Evolutionary conservation across 371 early-diverging fungal genomes (phyloP).

Genomic region (Actinomucor elegans): DNA sequence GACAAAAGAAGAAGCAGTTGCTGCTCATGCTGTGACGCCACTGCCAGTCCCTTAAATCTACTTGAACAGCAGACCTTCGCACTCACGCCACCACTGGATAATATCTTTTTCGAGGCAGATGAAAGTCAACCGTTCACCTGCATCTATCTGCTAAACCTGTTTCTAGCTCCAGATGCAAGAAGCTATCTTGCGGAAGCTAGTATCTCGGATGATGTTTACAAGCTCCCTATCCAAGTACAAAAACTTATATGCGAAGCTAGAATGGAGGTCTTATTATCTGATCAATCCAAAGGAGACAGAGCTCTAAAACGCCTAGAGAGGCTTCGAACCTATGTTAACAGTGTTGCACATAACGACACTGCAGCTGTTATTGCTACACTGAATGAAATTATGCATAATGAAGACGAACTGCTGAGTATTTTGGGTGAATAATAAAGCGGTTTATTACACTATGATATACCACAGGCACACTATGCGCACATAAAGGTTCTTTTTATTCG

Average conservation of each 20-base stretch:
- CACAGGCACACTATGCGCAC: too few relatives aligned
- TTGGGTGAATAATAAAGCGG: slow-evolving; percentile 18
- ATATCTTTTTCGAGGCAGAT: slow-evolving; percentile 6
- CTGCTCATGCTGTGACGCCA: slow-evolving; percentile 4
- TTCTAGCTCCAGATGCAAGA: slow-evolving; percentile 34
- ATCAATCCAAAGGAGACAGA: not conserved
- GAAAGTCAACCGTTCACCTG: slow-evolving; percentile 17
- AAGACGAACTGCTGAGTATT: slow-evolving; percentile 17
- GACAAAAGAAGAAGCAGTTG: slow-evolving; percentile 7
- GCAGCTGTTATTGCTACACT: slow-evolving; percentile 8
- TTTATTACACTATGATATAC: too few relatives aligned
- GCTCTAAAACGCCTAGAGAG: slow-evolving; percentile 26
- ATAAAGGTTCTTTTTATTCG: too few relatives aligned
- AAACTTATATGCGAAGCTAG: slow-evolving; percentile 35
- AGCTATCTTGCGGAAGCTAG: slow-evolving; percentile 28
- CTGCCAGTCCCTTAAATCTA: not conserved
- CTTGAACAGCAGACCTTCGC: not conserved
- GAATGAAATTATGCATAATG: slow-evolving; percentile 12
- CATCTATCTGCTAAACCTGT: slow-evolving; percentile 32
- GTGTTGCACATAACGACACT: slow-evolving; percentile 11
- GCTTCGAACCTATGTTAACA: slow-evolving; percentile 12
- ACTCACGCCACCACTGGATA: slow-evolving; percentile 14
- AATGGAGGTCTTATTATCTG: slow-evolving; percentile 26
- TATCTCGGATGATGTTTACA: slow-evolving; percentile 37
- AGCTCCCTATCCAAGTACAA: slow-evolving; percentile 36